Conservation (phyloP, 2,329 filamentous ascomycete genomes). For the Nemania sp. region DNA sequence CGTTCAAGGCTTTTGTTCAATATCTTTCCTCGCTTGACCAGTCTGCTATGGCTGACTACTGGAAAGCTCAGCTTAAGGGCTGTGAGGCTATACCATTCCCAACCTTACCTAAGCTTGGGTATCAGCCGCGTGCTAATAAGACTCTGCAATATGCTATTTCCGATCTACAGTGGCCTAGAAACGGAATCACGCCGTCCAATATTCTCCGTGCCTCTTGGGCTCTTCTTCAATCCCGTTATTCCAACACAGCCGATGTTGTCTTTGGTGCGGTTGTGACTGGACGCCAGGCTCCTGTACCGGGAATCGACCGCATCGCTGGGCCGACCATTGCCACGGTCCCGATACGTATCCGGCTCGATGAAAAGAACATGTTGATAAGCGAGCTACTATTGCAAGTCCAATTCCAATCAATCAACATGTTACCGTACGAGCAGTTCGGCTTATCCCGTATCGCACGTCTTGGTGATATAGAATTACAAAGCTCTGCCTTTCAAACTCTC, state of each 20-base stretch:
- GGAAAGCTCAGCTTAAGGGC: constrained; percentile 29
- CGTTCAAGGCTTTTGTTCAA: constrained; percentile 12
- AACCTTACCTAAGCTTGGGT: constrained; percentile 19
- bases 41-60: constrained; percentile 25
- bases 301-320: constrained; percentile 28
- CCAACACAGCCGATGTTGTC: constrained; percentile 43
- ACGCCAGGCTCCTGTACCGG: constrained; percentile 30
- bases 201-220: constrained; percentile 47
- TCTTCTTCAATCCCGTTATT: constrained; percentile 42
- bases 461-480: constrained; percentile 32
- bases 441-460: not conserved
- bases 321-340: constrained; percentile 48
- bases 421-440: constrained; percentile 47
- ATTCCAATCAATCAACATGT: constrained; percentile 49
- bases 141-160: not conserved
- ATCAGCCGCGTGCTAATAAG: constrained; percentile 31
- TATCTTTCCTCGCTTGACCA: constrained; percentile 17
- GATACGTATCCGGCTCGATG: constrained; percentile 41
- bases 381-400: constrained; percentile 51
- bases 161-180: not conserved
- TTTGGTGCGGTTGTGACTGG: constrained; percentile 49
- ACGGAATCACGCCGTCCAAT: constrained; percentile 43
- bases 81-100: constrained; percentile 5
- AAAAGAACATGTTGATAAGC: constrained; percentile 31
- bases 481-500: constrained; percentile 45